These are phyloP conservation scores for Trichothecium roseum DNA, from an alignment of 2,329 filamentous ascomycete genomes.

Conservation along the genomic window DNA sequence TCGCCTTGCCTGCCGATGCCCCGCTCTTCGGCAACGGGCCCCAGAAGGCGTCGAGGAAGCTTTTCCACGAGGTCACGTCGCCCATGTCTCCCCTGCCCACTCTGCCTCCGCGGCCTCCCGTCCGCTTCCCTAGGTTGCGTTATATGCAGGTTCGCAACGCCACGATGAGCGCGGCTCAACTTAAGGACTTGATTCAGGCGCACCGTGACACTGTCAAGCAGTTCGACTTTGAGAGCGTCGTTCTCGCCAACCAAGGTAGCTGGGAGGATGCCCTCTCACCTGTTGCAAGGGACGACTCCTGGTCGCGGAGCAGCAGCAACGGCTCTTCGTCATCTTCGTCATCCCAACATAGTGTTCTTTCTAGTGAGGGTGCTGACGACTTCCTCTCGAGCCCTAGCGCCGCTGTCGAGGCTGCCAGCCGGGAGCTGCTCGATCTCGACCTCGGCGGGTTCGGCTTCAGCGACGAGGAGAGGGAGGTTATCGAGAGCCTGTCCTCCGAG, in stretches of 20 bases:
- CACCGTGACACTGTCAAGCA: conserved; percentile 62
- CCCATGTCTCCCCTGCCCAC: conserved; percentile 53
- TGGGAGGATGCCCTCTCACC: conserved; percentile 80
- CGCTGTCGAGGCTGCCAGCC: conserved; percentile 42
- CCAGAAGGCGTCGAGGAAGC: conserved; percentile 40
- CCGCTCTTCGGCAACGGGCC: conserved; percentile 48
- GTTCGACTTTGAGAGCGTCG: conserved; percentile 71
- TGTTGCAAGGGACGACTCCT: conserved; percentile 36
- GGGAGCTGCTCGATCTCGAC: conserved; percentile 32
- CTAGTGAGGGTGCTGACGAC: conserved; percentile 19
- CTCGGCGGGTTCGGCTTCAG: conserved; percentile 27
- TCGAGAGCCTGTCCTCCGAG: conserved; percentile 21
- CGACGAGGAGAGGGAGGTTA: conserved; percentile 19
- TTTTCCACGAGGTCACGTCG: conserved; percentile 54
- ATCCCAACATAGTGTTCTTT: conserved; percentile 21
- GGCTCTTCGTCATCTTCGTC: too few relatives aligned
- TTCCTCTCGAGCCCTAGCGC: conserved; percentile 38
- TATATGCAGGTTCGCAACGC: conserved; percentile 64
- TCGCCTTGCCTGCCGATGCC: conserved; percentile 58
- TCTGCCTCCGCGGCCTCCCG: conserved; percentile 38
- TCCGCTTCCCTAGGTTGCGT: conserved; percentile 57
- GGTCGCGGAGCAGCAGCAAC: conserved; percentile 23
- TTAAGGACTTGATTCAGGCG: conserved; percentile 55
- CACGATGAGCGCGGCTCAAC: conserved; percentile 59
- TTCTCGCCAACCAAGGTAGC: conserved; percentile 54